Base-by-base conservation (phyloP, 176 grass and related monocot genomes). In the Aegilops longissima region DNA sequence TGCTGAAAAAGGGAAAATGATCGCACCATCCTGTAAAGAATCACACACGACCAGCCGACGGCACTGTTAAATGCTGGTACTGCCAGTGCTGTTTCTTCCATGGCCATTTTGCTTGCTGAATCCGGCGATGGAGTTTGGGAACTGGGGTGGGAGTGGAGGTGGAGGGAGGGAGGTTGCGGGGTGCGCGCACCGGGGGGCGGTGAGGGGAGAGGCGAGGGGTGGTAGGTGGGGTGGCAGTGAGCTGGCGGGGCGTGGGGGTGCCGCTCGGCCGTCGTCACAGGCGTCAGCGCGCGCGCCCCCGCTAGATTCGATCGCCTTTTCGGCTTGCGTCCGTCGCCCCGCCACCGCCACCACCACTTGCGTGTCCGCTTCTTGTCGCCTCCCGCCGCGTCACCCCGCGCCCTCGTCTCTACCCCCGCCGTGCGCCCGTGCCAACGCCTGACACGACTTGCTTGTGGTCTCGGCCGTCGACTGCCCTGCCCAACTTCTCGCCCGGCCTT, bases 251-350 rank as follows among this genome's bases (percentile, higher is more conserved):
- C 9, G 34, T 24, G 33, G 34, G 62, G 31, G 17, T 59, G 82
- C 5, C 34, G 8, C 82, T 68, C 78, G 69, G 45, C 78, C 81
- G 76, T 74, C 51, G 76, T 77, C 74, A 80, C 82, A 70, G 83
- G 38, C 87, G 68, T 78, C 81, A 59, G 73, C 33, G 30, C 86
- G 76, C 77, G 64, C 25, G 64, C 47, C 49, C 35, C 38, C 64
- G 72, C 44, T 86, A 90, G 80, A 90, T 90, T 86, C 84, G 73
- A 87, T 87, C 40, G 89, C 39, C 56, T 84, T 64, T 69, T 23
- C 36, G 35, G 80, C 25, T 88, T 14, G 27, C 78, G 67, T 86
- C 35, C 78, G 67, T 80, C 35, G 67, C 61, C 13, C 3, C 3
- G 25, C 64, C 54, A 27, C 45, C 49, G 13, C 47, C 51, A 54